A percentile compares a stretch with the other conserved stretches of the same genome.
phyloP scores from a whole-genome alignment of 1,139 yeast genomes.

The Blastobotrys aristatus region DNA sequence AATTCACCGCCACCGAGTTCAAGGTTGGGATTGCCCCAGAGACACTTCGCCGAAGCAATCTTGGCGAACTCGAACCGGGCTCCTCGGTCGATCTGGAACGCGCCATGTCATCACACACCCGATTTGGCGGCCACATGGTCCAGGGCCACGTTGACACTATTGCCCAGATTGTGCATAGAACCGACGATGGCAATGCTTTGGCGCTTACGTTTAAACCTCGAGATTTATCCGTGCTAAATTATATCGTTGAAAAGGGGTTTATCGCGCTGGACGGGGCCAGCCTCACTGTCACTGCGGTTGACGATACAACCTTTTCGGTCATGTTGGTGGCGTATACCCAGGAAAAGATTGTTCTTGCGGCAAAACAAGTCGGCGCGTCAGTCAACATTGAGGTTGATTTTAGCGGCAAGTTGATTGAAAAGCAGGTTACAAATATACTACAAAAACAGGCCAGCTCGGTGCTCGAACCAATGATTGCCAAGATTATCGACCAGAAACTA shows the following conservation, averaged over 20 bases:
- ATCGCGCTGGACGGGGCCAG: conserved; percentile 91
- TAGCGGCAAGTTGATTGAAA: conserved; percentile 85
- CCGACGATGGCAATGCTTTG: conserved; percentile 72
- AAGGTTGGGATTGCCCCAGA: conserved; percentile 94
- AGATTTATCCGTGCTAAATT: conserved; percentile 58
- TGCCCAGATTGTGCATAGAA: conserved; percentile 55
- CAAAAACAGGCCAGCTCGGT: conserved; percentile 37
- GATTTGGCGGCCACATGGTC: conserved; percentile 96
- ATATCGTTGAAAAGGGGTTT: conserved; percentile 90
- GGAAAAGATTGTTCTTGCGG: conserved; percentile 67
- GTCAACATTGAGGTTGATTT: conserved; percentile 94
- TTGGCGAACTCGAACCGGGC: conserved; percentile 57
- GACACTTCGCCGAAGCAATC: conserved; percentile 74
- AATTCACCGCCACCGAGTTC: conserved; percentile 52
- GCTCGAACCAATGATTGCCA: conserved; percentile 43
- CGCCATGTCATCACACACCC: conserved; percentile 74
- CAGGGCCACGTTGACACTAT: conserved; percentile 96
- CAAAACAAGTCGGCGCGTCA: conserved; percentile 53
- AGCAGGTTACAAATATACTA: conserved; percentile 68
- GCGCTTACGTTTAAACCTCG: conserved; percentile 68
- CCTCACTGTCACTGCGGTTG: conserved; percentile 79
- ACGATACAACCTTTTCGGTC: conserved; percentile 64
- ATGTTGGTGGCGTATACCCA: conserved; percentile 94
- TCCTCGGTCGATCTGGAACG: conserved; percentile 79
- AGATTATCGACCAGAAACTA: conserved; percentile 50